A percentile compares a stretch with the other conserved stretches of the same genome.
Evolutionary conservation across 805 yeast genomes (phyloP).

Genomic region (Saccharomyces paradoxus): DNA sequence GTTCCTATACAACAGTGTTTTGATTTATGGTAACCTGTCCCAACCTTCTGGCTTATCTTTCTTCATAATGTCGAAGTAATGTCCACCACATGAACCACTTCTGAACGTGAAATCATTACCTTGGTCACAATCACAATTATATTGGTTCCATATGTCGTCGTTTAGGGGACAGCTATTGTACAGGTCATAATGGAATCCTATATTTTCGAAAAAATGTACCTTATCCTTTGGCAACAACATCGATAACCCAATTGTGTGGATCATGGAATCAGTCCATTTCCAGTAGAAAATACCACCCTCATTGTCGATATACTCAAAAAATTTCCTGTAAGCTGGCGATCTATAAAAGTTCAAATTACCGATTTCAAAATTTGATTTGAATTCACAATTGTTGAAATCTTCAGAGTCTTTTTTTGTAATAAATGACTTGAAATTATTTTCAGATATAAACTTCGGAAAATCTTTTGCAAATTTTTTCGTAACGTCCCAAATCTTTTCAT

Average conservation of each 20-base stretch:
- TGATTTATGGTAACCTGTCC: slow-evolving; percentile 32
- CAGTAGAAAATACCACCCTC: slow-evolving; percentile 77
- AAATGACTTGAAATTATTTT: slow-evolving; percentile 56
- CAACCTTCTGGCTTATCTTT: slow-evolving; percentile 52
- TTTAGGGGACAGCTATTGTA: slow-evolving; percentile 65
- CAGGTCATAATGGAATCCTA: slow-evolving; percentile 70
- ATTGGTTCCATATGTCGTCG: slow-evolving; percentile 42
- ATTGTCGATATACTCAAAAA: slow-evolving; percentile 55
- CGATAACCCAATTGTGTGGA: slow-evolving; percentile 69
- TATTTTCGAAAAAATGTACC: slow-evolving; percentile 62
- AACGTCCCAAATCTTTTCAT: slow-evolving; percentile 62
- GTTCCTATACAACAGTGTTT: neutral
- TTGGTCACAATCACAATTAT: slow-evolving; percentile 67
- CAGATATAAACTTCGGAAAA: slow-evolving; percentile 47
- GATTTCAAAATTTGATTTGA: slow-evolving; percentile 76
- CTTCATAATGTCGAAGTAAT: slow-evolving; percentile 42
- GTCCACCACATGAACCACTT: slow-evolving; percentile 55
- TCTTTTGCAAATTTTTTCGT: slow-evolving; percentile 52
- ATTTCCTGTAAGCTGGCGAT: slow-evolving; percentile 51
- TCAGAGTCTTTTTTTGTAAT: slow-evolving; percentile 37
- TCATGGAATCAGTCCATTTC: slow-evolving; percentile 84
- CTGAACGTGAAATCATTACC: slow-evolving; percentile 60
- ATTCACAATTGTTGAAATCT: slow-evolving; percentile 67
- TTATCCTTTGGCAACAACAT: slow-evolving; percentile 53
- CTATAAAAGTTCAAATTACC: slow-evolving; percentile 65